Evolutionary conservation across 352 stramenopile species (phyloP).

Genomic region (Globisporangium apiculatum): DNA sequence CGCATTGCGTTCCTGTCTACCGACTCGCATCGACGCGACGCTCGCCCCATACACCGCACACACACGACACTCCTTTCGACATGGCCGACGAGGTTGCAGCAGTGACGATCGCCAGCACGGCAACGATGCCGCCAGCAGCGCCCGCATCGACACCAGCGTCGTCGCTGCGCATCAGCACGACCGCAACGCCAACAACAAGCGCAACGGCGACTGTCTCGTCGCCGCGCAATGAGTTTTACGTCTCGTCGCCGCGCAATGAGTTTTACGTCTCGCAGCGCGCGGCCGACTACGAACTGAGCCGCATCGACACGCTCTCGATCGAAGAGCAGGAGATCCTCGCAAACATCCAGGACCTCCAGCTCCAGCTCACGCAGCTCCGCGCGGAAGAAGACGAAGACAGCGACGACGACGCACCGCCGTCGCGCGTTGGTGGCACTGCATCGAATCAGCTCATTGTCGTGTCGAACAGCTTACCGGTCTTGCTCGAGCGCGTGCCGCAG

Average conservation of each 20-base stretch:
- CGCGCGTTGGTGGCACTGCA: neutral
- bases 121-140: neutral
- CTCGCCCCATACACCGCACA: too few relatives aligned
- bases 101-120: neutral
- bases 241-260: conserved; percentile 58
- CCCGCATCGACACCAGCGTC: neutral
- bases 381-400: conserved; percentile 57
- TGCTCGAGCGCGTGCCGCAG: conserved; percentile 63
- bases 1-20: too few relatives aligned
- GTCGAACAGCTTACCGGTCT: conserved; percentile 80
- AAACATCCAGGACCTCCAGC: conserved; percentile 87
- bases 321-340: conserved; percentile 86
- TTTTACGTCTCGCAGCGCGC: conserved; percentile 73
- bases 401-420: conserved; percentile 27
- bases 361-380: conserved; percentile 78
- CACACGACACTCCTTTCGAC: too few relatives aligned
- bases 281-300: conserved; percentile 60
- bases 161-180: conserved; percentile 13
- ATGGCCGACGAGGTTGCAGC: neutral
- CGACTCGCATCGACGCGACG: too few relatives aligned
- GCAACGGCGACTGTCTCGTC: conserved; percentile 23
- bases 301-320: conserved; percentile 63
- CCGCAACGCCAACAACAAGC: neutral
- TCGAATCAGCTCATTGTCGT: conserved; percentile 80
- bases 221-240: conserved; percentile 66